Conservation (phyloP, 2,329 filamentous ascomycete species). For the Aspergillus sp. region DNA sequence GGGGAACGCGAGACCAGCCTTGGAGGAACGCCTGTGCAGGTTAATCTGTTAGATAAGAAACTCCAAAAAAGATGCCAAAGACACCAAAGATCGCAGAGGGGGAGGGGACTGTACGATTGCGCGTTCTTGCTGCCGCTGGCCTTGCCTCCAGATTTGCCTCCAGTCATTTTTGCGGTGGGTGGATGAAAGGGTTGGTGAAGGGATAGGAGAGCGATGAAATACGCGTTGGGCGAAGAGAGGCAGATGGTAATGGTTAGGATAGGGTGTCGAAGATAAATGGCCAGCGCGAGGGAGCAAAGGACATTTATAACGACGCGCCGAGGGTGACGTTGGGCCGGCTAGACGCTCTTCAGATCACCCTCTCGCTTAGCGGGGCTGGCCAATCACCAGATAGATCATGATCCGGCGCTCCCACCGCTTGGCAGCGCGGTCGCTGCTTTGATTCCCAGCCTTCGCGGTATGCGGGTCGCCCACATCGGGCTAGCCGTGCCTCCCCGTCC, state of each 20-base stretch:
- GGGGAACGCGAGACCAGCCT: slow-evolving; percentile 98
- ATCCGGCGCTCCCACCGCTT: slow-evolving; percentile 16
- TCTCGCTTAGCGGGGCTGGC: slow-evolving; percentile 41
- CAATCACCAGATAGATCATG: slow-evolving; percentile 43
- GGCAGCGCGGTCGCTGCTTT: slow-evolving; percentile 6
- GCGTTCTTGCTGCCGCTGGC: slow-evolving; percentile 98
- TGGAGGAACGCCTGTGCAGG: slow-evolving; percentile 81
- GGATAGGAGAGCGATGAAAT: not conserved
- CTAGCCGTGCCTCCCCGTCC: slow-evolving; percentile 16
- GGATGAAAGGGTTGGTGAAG: not conserved
- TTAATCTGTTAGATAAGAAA: slow-evolving; percentile 39
- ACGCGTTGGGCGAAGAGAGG: not conserved
- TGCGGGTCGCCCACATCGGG: slow-evolving; percentile 25
- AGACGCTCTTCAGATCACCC: slow-evolving; percentile 48
- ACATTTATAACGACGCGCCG: slow-evolving; percentile 45
- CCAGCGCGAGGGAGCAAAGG: slow-evolving; percentile 34
- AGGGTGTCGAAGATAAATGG: slow-evolving; percentile 30
- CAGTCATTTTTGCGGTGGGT: slow-evolving; percentile 86
- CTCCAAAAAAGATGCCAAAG: no score
- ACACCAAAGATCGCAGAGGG: slow-evolving; percentile 10
- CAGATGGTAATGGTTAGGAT: slow-evolving; percentile 16
- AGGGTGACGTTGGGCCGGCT: slow-evolving; percentile 44
- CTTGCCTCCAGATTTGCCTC: slow-evolving; percentile 99
- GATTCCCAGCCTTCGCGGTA: slow-evolving; percentile 9
- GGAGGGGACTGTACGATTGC: slow-evolving; percentile 77